A percentile compares a stretch with the other conserved stretches of the same genome.
Conservation (phyloP, 1,284 basidiomycete species). For the Ganoderma leucocontextum region DNA sequence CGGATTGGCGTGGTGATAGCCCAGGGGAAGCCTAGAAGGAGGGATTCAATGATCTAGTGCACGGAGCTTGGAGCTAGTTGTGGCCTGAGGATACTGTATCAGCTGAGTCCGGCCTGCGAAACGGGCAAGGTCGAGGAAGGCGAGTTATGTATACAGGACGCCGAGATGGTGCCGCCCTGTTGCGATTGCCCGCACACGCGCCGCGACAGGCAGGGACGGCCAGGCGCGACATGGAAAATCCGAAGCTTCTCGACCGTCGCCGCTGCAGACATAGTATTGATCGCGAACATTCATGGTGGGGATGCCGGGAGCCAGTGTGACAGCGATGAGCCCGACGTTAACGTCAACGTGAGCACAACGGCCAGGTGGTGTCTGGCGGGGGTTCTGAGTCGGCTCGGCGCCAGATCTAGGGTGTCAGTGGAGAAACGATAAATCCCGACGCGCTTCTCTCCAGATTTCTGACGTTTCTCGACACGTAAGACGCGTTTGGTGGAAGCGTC, state of each 20-base stretch:
- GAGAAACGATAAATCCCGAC: constrained; percentile 5
- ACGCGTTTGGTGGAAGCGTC: background rate
- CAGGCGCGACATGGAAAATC: background rate
- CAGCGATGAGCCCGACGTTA: background rate
- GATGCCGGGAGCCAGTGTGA: background rate
- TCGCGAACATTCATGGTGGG: background rate
- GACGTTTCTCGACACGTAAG: background rate
- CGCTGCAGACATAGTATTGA: background rate
- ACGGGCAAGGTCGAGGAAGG: background rate
- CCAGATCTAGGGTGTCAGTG: background rate
- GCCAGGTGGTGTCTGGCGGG: background rate
- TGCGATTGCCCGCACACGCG: background rate
- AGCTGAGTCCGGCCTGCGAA: background rate
- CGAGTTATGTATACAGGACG: background rate
- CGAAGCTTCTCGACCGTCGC: background rate
- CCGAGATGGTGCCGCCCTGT: constrained; percentile 13
- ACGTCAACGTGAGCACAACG: background rate
- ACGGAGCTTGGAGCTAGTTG: constrained; percentile 4
- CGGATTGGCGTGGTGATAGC: background rate
- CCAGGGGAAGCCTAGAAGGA: background rate
- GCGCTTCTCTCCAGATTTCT: constrained; percentile 3
- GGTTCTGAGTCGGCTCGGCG: background rate
- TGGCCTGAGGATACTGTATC: background rate
- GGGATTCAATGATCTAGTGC: background rate
- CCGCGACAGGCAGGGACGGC: background rate